phyloP scores from a whole-genome alignment of 2,329 filamentous ascomycete species.

The Cercospora sp. region DNA sequence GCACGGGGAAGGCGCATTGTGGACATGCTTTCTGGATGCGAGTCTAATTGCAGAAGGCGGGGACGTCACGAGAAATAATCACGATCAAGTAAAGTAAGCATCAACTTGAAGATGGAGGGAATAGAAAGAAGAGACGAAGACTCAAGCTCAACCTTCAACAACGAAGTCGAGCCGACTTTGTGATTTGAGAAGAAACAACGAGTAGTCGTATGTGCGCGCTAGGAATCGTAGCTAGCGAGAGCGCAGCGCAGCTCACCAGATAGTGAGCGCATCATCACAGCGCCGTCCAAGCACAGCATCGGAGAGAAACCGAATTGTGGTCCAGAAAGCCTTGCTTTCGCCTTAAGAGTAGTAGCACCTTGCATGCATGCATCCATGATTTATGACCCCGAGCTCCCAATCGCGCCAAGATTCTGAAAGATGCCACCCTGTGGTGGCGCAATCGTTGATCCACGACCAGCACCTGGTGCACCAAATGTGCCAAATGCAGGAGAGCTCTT shows the following conservation, averaged over 20 bases:
- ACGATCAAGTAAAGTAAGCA: neutral
- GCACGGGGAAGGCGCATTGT: neutral
- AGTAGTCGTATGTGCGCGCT: neutral
- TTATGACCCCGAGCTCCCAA: conserved; percentile 18
- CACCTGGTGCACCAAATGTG: conserved; percentile 35
- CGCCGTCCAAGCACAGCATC: neutral
- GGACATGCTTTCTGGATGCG: neutral
- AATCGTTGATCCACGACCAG: conserved; percentile 1
- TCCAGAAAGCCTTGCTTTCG: neutral
- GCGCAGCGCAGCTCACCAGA: neutral
- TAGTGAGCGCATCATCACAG: neutral
- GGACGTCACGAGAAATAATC: neutral
- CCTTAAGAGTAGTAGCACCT: neutral
- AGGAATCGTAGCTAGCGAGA: conserved; percentile 1
- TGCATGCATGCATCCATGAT: conserved; percentile 1
- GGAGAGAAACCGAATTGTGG: neutral
- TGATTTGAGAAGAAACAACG: conserved; percentile 2
- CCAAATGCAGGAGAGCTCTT: conserved; percentile 42
- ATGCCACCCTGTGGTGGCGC: conserved; percentile 14
- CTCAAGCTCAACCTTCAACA: conserved; percentile 9
- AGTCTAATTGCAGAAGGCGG: neutral
- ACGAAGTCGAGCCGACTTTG: neutral
- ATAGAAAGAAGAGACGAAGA: neutral
- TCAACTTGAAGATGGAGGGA: neutral
- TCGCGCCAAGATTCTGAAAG: conserved; percentile 33